Conservation (phyloP, 345 rosid genomes). For the Corchorus capsularis region DNA sequence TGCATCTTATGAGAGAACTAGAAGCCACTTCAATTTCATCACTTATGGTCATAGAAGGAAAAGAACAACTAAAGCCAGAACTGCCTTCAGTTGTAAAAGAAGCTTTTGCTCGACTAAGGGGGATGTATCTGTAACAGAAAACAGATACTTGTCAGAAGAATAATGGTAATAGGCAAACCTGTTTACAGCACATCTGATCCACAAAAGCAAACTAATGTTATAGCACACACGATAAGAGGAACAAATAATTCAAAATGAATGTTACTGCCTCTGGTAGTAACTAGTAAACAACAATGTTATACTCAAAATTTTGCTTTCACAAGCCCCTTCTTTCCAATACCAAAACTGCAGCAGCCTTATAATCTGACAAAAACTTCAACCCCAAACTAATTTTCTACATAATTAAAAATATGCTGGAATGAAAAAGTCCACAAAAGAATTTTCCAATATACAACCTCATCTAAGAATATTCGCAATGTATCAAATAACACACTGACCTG, state of each 20-base stretch:
- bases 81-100: slow-evolving; percentile 40
- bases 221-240: background rate
- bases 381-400: background rate
- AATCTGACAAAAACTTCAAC: background rate
- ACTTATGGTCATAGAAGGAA: slow-evolving; percentile 47
- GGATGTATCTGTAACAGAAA: slow-evolving; percentile 68
- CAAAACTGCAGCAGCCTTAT: background rate
- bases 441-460: background rate
- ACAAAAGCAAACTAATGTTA: background rate
- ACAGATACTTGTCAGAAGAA: slow-evolving; percentile 9
- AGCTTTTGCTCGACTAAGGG: slow-evolving; percentile 55
- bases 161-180: background rate
- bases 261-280: background rate
- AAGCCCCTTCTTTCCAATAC: background rate
- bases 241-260: background rate
- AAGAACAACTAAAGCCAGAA: slow-evolving; percentile 40
- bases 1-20: slow-evolving; percentile 64
- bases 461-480: slow-evolving; percentile 1
- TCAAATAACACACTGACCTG: slow-evolving; percentile 50
- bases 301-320: background rate
- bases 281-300: background rate
- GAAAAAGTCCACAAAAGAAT: background rate
- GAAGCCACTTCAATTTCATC: slow-evolving; percentile 63
- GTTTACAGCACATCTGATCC: background rate
- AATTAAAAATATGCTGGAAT: background rate